Evolutionary conservation across 1,284 basidiomycete genomes (phyloP), one percentile per base, ranked within the genome.

Genomic region (Sanguinoderma infundibulare): DNA sequence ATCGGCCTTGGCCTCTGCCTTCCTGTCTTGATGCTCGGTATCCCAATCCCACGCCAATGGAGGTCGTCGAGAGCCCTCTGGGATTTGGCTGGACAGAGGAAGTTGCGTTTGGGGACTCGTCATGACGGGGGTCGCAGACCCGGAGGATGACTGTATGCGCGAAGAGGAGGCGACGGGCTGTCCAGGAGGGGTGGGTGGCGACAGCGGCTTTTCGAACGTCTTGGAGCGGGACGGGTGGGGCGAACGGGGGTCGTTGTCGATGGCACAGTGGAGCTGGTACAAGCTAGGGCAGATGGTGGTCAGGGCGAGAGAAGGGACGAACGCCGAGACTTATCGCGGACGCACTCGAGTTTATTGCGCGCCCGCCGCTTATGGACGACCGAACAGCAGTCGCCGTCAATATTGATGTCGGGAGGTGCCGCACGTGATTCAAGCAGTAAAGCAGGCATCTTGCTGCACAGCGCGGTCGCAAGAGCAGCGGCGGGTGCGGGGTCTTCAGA

Each of bases 31-130:
- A 60, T 87, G 87, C 73, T 91, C 89, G 38, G 81, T 66, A 20
- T 84, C 81, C 87, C 87, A 89, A 72, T 85, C 81, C 90, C 89
- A 91, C 69, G 81, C 75, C 44, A 89, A 63, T 1, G 62, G 67
- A 28, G 68, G 62, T 53, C 63, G 62, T 17, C 59, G 55, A 28
- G 55, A 34, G 36, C 57, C 34, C 51, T 51, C 55, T 10, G 57
- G 47, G 47, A 62, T 51, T 10, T 36, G 49, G 50, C 47, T 63
- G 55, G 64, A 62, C 62, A 32, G 61, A 28, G 59, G 36, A 44
- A 50, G 59, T 22, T 26, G 59, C 36, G 47, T 52, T 34, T 30
- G 53, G 20, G 40, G 38, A 20, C 51, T 60, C 56, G 63, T 51
- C 26, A 50, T 36, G 38, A 53, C 38, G 24, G 59, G 56, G 34